Evolutionary conservation across 139 green algal species (phyloP).

Genomic region (Auxenochlorella pyrenoidosa): DNA sequence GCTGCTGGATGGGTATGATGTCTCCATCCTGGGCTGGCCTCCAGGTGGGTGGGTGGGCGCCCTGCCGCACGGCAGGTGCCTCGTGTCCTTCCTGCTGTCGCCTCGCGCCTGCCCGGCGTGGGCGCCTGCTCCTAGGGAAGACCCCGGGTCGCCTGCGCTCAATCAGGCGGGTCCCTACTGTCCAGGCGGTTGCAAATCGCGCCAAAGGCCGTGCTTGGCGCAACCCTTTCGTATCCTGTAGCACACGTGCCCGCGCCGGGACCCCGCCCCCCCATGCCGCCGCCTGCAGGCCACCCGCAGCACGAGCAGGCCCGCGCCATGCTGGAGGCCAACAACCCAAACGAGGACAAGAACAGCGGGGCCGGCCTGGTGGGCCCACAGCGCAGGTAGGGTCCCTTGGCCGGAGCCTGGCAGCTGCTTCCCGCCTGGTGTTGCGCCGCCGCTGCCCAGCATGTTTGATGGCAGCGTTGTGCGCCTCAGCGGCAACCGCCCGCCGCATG

Average conservation of each 20-base stretch:
- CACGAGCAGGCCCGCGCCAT: conserved; percentile 60
- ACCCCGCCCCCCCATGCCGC: too few species aligned
- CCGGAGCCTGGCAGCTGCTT: neutral
- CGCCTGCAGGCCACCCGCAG: conserved; percentile 49
- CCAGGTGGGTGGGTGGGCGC: neutral
- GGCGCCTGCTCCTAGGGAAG: neutral
- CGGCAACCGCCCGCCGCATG: neutral
- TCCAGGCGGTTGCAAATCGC: too few species aligned
- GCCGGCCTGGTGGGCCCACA: conserved; percentile 61
- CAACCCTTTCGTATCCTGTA: too few species aligned
- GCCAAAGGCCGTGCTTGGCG: too few species aligned
- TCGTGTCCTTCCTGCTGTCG: too few species aligned
- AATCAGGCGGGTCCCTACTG: too few species aligned
- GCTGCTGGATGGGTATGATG: conserved; percentile 85
- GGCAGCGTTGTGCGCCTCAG: too few species aligned
- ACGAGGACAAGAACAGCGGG: conserved; percentile 76
- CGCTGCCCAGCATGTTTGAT: neutral
- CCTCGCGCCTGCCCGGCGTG: neutral
- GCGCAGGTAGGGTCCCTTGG: conserved; percentile 36
- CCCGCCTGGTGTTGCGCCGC: neutral
- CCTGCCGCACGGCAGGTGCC: too few species aligned
- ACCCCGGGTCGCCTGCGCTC: too few species aligned
- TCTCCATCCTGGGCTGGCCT: conserved; percentile 65
- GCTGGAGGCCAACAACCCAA: conserved; percentile 70
- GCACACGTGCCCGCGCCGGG: too few species aligned